phyloP scores from a whole-genome alignment of 306 rosid genomes.

The Acacia confusa region DNA sequence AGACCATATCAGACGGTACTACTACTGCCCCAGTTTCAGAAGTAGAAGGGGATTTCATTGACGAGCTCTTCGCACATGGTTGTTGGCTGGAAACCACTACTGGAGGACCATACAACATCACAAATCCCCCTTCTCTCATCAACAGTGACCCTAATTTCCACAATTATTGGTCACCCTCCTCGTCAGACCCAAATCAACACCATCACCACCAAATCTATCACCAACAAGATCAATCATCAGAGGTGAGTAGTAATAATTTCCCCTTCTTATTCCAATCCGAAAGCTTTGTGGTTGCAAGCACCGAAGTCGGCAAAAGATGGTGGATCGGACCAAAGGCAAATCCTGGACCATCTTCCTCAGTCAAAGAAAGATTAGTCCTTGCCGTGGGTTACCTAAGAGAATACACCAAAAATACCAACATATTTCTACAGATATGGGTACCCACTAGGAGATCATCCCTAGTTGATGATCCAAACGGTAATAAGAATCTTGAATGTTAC shows the following conservation, averaged over 20 bases:
- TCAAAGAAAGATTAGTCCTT: slow-evolving; percentile 51
- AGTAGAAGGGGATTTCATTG: slow-evolving; percentile 30
- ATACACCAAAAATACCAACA: not conserved
- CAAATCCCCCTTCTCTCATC: not conserved
- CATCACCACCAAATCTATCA: not conserved
- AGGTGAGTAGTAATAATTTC: not conserved
- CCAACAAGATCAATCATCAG: slow-evolving; percentile 13
- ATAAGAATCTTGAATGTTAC: not conserved
- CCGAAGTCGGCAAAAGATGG: slow-evolving; percentile 36
- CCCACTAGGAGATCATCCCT: slow-evolving; percentile 20
- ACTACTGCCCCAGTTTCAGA: not conserved
- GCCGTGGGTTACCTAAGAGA: slow-evolving; percentile 51
- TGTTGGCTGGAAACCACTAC: slow-evolving; percentile 51
- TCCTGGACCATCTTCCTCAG: slow-evolving; percentile 37
- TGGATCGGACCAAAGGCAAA: slow-evolving; percentile 50
- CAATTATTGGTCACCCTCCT: not conserved
- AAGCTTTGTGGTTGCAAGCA: slow-evolving; percentile 16
- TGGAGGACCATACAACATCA: not conserved
- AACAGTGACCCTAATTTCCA: not conserved
- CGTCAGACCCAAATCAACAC: slow-evolving; percentile 14
- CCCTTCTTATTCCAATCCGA: not conserved
- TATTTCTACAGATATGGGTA: slow-evolving; percentile 61
- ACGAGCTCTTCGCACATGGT: slow-evolving; percentile 45
- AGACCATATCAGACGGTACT: slow-evolving; percentile 18
- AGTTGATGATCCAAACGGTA: not conserved